Conservation (phyloP, 1,284 basidiomycete genomes). For the Coriolopsis trogii region DNA sequence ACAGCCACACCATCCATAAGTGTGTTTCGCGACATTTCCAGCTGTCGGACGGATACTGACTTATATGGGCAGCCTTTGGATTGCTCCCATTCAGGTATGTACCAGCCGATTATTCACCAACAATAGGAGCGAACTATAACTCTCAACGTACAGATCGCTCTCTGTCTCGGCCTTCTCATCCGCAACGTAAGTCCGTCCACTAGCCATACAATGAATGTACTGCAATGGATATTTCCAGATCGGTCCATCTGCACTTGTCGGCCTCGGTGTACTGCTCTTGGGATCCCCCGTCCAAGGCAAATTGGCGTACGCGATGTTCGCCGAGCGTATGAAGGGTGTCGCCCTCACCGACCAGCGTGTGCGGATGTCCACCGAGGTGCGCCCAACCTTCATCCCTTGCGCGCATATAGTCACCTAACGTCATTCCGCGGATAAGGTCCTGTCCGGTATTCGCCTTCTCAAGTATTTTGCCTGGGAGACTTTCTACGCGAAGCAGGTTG, state of each 20-base stretch:
- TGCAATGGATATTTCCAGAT: too few relatives aligned
- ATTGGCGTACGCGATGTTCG: conserved; percentile 67
- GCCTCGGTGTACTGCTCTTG: conserved; percentile 58
- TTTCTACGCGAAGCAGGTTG: conserved; percentile 62
- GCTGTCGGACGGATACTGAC: neutral
- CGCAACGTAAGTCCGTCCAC: too few relatives aligned
- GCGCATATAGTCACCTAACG: too few relatives aligned
- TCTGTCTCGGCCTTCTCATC: too few relatives aligned
- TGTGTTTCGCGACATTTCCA: conserved; percentile 34
- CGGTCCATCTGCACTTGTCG: too few relatives aligned
- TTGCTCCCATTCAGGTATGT: conserved; percentile 54
- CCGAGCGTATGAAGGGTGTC: conserved; percentile 65
- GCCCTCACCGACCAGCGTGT: conserved; percentile 74
- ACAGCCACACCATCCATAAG: conserved; percentile 53
- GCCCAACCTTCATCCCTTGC: conserved; percentile 4
- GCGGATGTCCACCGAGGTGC: conserved; percentile 62
- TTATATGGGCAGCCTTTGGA: conserved; percentile 48
- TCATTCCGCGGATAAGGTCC: too few relatives aligned
- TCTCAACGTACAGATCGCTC: too few relatives aligned
- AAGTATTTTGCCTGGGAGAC: conserved; percentile 66
- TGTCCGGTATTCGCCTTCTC: conserved; percentile 65
- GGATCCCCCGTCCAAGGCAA: conserved; percentile 66
- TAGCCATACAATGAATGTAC: too few relatives aligned
- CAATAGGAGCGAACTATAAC: too few relatives aligned
- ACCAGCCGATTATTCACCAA: neutral